Conservation (phyloP, 2,329 filamentous ascomycete genomes). For the Graphiopsis chlorocephala region DNA sequence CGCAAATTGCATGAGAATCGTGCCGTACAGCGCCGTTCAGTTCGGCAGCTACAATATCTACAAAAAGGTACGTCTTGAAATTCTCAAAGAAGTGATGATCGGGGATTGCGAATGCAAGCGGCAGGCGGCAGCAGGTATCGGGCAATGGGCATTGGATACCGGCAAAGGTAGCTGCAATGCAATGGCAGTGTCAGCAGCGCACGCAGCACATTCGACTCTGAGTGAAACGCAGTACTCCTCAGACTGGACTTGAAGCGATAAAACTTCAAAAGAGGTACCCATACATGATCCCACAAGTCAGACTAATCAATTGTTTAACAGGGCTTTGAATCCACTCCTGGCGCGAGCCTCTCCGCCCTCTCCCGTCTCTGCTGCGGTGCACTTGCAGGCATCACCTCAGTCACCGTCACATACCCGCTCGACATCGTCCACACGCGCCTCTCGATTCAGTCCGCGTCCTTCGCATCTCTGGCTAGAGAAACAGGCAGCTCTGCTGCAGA, state of each 20-base stretch:
- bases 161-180: not conserved
- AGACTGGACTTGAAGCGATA: not conserved
- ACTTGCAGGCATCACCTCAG: conserved; percentile 89
- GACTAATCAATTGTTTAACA: conserved; percentile 35
- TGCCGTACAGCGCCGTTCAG: conserved; percentile 96
- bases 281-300: not conserved
- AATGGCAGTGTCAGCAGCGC: not conserved
- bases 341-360: conserved; percentile 69
- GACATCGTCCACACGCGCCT: conserved; percentile 95
- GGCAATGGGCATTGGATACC: not conserved
- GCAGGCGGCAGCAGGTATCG: not conserved
- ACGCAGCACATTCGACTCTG: not conserved
- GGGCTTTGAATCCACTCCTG: conserved; percentile 74
- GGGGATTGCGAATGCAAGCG: not conserved
- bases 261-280: not conserved
- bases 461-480: conserved; percentile 67
- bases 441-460: conserved; percentile 96
- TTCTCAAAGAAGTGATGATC: not conserved
- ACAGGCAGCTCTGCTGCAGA: not conserved
- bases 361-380: conserved; percentile 85
- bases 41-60: conserved; percentile 99
- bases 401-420: conserved; percentile 90
- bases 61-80: conserved; percentile 66
- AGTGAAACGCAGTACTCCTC: not conserved
- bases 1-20: conserved; percentile 96